A percentile compares a stretch with the other conserved stretches of the same genome.
Conservation (phyloP, 2,329 filamentous ascomycete species). For the Fusarium anthophilum region DNA sequence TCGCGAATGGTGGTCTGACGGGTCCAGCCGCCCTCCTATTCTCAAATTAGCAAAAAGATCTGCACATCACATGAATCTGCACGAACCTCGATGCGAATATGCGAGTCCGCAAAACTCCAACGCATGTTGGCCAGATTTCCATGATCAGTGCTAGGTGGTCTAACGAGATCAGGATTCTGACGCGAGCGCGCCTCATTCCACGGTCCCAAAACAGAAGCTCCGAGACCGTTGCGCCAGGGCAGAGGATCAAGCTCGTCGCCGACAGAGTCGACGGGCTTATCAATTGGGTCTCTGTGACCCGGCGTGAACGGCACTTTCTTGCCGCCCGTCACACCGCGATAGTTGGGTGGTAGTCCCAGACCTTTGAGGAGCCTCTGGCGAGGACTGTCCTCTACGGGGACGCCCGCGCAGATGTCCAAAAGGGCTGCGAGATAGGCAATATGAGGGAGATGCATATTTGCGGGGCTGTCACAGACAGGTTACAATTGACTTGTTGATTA, state of each 20-base stretch:
- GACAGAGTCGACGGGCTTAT: conserved; percentile 69
- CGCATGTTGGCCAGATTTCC: conserved; percentile 76
- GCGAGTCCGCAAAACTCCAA: conserved; percentile 75
- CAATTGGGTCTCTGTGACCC: conserved; percentile 67
- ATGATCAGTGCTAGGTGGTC: conserved; percentile 78
- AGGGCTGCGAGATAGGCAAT: conserved; percentile 26
- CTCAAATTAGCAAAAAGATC: neutral
- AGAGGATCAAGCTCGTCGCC: conserved; percentile 70
- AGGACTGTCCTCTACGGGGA: conserved; percentile 58
- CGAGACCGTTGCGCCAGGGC: conserved; percentile 71
- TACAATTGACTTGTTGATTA: neutral
- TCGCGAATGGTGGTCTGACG: conserved; percentile 76
- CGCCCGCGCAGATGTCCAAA: conserved; percentile 23
- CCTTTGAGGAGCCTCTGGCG: conserved; percentile 64
- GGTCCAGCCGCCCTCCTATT: conserved; percentile 78
- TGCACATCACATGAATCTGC: neutral
- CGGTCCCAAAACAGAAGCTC: conserved; percentile 74
- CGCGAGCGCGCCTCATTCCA: conserved; percentile 73
- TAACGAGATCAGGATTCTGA: conserved; percentile 76
- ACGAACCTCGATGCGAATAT: conserved; percentile 69
- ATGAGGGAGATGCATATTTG: conserved; percentile 27
- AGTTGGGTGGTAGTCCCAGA: conserved; percentile 56
- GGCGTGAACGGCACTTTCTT: conserved; percentile 66
- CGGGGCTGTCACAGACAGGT: neutral
- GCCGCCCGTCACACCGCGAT: conserved; percentile 46